Evolutionary conservation across 2,329 filamentous ascomycete species (phyloP).

Genomic region (Aspergillus glaucus): DNA sequence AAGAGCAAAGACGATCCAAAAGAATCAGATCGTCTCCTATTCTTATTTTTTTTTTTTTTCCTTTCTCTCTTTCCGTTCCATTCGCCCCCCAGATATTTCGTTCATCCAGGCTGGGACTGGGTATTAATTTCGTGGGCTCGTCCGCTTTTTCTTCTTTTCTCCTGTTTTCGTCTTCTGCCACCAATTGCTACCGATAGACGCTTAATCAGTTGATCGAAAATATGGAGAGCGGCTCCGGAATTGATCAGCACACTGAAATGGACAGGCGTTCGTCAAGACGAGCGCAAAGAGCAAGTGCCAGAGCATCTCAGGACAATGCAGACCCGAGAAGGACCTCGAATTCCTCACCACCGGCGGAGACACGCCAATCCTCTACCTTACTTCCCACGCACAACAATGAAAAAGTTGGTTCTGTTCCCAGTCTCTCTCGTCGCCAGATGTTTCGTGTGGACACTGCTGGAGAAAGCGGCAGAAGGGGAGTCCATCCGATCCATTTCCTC

Average conservation of each 20-base stretch:
- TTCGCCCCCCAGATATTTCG: not conserved
- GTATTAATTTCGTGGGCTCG: not conserved
- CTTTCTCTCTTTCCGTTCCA: not conserved
- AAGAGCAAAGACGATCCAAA: not conserved
- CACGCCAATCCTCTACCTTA: slow-evolving; percentile 10
- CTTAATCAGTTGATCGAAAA: not conserved
- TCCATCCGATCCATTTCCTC: slow-evolving; percentile 60
- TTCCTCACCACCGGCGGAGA: slow-evolving; percentile 7
- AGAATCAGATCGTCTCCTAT: not conserved
- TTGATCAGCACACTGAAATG: not conserved
- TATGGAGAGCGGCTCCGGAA: not conserved
- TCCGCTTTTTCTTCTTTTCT: not conserved
- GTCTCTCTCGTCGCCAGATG: slow-evolving; percentile 11
- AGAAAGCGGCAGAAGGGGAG: slow-evolving; percentile 61
- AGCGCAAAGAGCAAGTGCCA: not conserved
- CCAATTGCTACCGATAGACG: not conserved
- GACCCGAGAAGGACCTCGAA: not conserved
- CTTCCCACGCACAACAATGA: slow-evolving; percentile 22
- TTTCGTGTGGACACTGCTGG: slow-evolving; percentile 42
- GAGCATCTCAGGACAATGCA: not conserved
- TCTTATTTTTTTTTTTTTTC: not conserved
- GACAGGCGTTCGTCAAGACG: not conserved
- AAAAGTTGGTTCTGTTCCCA: slow-evolving; percentile 7
- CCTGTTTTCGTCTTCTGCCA: not conserved
- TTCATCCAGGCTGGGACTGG: not conserved